phyloP scores from a whole-genome alignment of 106 monocot species.

The Narthecium ossifragum region DNA sequence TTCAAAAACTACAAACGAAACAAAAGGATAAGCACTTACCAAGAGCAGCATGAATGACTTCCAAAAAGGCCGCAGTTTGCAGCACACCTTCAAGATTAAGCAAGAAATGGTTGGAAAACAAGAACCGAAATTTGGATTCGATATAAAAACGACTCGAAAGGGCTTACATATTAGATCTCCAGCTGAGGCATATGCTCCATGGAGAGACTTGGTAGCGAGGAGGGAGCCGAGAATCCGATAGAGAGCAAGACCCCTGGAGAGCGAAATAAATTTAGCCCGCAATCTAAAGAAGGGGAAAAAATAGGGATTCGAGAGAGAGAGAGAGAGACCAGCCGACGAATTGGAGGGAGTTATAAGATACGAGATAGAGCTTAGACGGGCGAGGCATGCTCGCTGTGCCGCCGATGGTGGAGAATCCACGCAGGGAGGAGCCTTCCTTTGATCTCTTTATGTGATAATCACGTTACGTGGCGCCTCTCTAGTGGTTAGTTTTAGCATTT shows the following conservation, averaged over 20 bases:
- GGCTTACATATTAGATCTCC: conserved; percentile 74
- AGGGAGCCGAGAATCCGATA: conserved; percentile 27
- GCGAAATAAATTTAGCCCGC: neutral
- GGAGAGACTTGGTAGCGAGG: conserved; percentile 23
- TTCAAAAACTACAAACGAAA: neutral
- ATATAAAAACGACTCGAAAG: neutral
- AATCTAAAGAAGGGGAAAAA: conserved; percentile 6
- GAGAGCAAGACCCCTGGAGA: conserved; percentile 50
- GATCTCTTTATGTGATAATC: neutral
- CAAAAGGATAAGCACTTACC: conserved; percentile 27
- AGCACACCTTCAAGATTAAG: conserved; percentile 35
- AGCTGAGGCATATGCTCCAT: conserved; percentile 54
- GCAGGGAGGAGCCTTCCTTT: neutral
- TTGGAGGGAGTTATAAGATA: conserved; percentile 74
- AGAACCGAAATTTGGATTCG: neutral
- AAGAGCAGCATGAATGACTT: conserved; percentile 60
- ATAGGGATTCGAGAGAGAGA: conserved; percentile 2
- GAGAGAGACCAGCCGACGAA: conserved; percentile 59
- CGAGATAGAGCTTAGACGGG: conserved; percentile 54
- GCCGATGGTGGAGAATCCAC: neutral
- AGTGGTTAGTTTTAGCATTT: no score
- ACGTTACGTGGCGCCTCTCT: no score
- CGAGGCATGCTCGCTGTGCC: conserved; percentile 18
- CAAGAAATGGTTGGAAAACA: neutral
- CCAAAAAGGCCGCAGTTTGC: conserved; percentile 53